Evolutionary conservation across 2,329 filamentous ascomycete genomes (phyloP).

Genomic region (Ascochyta viciae-villosae): DNA sequence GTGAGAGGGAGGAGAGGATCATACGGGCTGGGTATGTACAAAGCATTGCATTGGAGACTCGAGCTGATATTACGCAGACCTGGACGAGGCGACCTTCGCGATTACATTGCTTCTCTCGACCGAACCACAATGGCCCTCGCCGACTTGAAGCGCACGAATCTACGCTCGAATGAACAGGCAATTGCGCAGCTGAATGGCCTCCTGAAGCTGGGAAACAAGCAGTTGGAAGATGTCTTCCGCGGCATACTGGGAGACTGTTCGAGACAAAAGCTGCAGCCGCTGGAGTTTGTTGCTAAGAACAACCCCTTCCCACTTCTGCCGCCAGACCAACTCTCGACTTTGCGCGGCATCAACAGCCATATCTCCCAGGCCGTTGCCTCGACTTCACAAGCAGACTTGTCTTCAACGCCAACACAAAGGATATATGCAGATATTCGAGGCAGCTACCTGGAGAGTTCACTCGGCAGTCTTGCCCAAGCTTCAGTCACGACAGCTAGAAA

Average conservation of each 20-base stretch:
- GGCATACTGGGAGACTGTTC: constrained; percentile 80
- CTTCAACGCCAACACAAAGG: constrained; percentile 74
- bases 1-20: constrained; percentile 88
- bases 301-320: constrained; percentile 81
- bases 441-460: constrained; percentile 80
- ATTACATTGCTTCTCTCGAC: constrained; percentile 89
- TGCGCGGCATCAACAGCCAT: constrained; percentile 81
- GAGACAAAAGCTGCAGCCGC: constrained; percentile 76
- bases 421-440: constrained; percentile 88
- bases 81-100: constrained; percentile 74
- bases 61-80: constrained; percentile 16
- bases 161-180: constrained; percentile 89
- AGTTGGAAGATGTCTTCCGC: constrained; percentile 85
- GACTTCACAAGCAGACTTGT: constrained; percentile 53
- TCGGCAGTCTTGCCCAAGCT: constrained; percentile 87
- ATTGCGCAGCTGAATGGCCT: constrained; percentile 80
- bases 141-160: constrained; percentile 87
- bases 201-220: constrained; percentile 78
- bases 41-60: neutral
- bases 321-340: constrained; percentile 74
- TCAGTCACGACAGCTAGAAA: constrained; percentile 80
- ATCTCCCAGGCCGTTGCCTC: constrained; percentile 67
- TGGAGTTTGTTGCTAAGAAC: constrained; percentile 90
- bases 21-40: constrained; percentile 74
- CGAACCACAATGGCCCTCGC: constrained; percentile 83